Percentiles rank a stretch among this genome's conserved stretches.
phyloP scores from a whole-genome alignment of 1,284 basidiomycete genomes.

The Cutaneotrichosporon daszewskae region DNA sequence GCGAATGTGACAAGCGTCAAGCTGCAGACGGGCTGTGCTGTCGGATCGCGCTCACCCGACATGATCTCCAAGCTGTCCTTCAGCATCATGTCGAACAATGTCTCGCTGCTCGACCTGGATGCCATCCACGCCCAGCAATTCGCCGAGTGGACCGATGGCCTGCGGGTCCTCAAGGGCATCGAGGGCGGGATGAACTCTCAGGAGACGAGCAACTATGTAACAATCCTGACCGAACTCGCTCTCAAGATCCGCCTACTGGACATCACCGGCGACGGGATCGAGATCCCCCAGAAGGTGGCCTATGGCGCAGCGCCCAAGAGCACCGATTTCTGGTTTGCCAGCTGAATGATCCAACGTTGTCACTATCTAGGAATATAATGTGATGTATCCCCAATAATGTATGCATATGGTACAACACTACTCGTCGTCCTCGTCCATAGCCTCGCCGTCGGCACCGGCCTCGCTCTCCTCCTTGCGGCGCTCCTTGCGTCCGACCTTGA shows the following conservation, averaged over 20 bases:
- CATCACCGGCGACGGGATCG: conserved; percentile 83
- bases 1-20: conserved; percentile 69
- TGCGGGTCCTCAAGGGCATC: conserved; percentile 70
- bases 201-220: conserved; percentile 76
- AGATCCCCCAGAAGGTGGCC: conserved; percentile 62
- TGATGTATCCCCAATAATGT: too few relatives aligned
- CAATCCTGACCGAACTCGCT: conserved; percentile 77
- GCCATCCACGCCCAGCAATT: conserved; percentile 77
- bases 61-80: conserved; percentile 65
- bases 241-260: conserved; percentile 89
- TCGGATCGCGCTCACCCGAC: conserved; percentile 49
- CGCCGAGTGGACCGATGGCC: conserved; percentile 93
- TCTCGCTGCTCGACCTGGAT: conserved; percentile 76
- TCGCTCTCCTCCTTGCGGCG: conserved; percentile 13
- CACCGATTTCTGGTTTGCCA: conserved; percentile 80
- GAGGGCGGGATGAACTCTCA: conserved; percentile 61
- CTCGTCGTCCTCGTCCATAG: conserved; percentile 18
- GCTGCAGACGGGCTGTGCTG: conserved; percentile 62
- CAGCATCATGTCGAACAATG: conserved; percentile 64
- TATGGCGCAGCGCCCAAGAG: conserved; percentile 59
- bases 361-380: not conserved
- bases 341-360: conserved; percentile 9
- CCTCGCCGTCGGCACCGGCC: conserved; percentile 19
- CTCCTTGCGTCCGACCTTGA: conserved; percentile 33
- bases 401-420: conserved; percentile 13